Conservation (phyloP, 2,329 filamentous ascomycete genomes). For the Colletotrichum horii region DNA sequence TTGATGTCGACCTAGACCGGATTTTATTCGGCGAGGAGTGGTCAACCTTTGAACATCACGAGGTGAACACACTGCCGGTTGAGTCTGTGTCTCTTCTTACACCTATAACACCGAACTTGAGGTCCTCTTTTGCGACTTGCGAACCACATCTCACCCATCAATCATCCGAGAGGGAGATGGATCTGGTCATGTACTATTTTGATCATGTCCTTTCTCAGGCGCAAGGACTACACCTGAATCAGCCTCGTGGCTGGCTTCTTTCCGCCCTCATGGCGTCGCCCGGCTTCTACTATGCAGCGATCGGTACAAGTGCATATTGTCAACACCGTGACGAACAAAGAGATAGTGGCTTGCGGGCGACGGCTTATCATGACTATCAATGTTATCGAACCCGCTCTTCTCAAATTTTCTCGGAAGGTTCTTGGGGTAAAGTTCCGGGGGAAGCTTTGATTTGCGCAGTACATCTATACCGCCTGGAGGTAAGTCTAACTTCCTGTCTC, state of each 20-base stretch:
- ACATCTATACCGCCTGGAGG: not conserved
- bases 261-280: not conserved
- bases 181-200: not conserved
- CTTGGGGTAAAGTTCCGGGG: not conserved
- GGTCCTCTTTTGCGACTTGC: not conserved
- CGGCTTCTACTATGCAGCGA: not conserved
- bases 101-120: not conserved
- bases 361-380: not conserved
- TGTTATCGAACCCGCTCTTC: not conserved
- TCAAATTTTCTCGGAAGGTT: not conserved
- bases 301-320: not conserved
- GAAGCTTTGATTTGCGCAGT: not conserved
- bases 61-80: not conserved
- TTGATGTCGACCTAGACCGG: not conserved
- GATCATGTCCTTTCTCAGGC: not conserved
- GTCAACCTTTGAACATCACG: not conserved
- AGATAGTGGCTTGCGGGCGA: not conserved
- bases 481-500: not conserved
- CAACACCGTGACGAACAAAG: not conserved
- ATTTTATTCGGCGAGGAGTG: not conserved
- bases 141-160: not conserved
- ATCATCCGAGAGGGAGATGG: not conserved
- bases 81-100: not conserved
- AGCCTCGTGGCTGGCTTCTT: not conserved
- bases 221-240: not conserved